These are phyloP conservation scores for Danielia reshetovae DNA, from an alignment of 805 yeast species.

Conservation along the genomic window DNA sequence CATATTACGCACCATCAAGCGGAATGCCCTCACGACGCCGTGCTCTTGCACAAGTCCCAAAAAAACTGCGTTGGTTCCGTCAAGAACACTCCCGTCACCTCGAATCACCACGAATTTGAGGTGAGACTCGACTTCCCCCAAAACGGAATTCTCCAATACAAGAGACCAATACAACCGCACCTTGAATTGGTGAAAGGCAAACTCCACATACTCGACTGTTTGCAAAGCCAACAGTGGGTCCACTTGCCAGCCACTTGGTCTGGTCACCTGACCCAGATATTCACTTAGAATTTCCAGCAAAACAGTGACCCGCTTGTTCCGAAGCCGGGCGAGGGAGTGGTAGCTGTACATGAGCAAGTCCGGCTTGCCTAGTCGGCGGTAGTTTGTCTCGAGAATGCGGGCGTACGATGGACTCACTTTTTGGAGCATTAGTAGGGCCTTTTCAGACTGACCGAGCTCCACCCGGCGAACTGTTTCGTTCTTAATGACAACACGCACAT, in stretches of 20 bases:
- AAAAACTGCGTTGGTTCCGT: conserved; percentile 15
- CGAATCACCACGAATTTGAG: conserved; percentile 5
- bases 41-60: conserved; percentile 18
- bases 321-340: conserved; percentile 26
- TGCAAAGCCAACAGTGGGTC: conserved; percentile 3
- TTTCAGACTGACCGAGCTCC: conserved; percentile 3
- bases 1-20: conserved; percentile 19
- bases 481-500: conserved; percentile 3
- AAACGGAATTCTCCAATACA: conserved; percentile 2
- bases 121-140: conserved; percentile 7
- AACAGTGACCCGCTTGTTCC: conserved; percentile 20
- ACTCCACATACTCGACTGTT: conserved; percentile 10
- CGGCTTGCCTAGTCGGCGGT: conserved; percentile 19
- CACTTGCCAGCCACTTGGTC: conserved; percentile 5
- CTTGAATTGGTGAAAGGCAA: conserved; percentile 3
- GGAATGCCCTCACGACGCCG: conserved; percentile 24
- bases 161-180: conserved; percentile 12
- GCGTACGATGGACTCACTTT: conserved; percentile 17
- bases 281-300: conserved; percentile 19
- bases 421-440: conserved; percentile 4
- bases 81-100: conserved; percentile 9
- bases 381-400: conserved; percentile 18
- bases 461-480: conserved; percentile 9
- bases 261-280: conserved; percentile 13
- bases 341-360: conserved; percentile 29